A percentile compares a stretch with the other conserved stretches of the same genome.
Evolutionary conservation across 2,329 filamentous ascomycete genomes (phyloP).

Genomic region (Aureobasidium sp.): DNA sequence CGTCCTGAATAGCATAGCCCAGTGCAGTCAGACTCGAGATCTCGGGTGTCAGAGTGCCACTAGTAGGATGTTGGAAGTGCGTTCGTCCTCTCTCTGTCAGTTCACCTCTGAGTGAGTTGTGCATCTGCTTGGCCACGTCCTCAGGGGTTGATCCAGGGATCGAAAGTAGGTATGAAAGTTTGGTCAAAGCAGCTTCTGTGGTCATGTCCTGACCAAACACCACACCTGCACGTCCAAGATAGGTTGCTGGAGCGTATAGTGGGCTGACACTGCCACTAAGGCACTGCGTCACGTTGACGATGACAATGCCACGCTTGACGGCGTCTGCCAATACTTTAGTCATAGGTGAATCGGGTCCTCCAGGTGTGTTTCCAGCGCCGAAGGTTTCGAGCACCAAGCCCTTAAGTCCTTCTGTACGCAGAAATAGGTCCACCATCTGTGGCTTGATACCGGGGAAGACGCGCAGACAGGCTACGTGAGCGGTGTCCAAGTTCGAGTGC

Average conservation of each 20-base stretch:
- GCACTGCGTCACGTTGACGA: conserved; percentile 91
- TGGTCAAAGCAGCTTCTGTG: conserved; percentile 82
- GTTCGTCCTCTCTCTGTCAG: conserved; percentile 69
- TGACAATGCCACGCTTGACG: conserved; percentile 71
- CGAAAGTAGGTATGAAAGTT: conserved; percentile 78
- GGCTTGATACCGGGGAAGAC: conserved; percentile 90
- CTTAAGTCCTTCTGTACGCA: conserved; percentile 66
- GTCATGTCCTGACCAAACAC: conserved; percentile 87
- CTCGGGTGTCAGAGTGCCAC: conserved; percentile 46
- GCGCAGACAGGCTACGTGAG: conserved; percentile 82
- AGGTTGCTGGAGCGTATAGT: conserved; percentile 45
- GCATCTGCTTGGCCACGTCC: conserved; percentile 65
- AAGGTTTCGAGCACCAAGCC: conserved; percentile 88
- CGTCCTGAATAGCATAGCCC: conserved; percentile 71
- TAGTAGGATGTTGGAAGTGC: conserved; percentile 65
- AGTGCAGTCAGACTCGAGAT: conserved; percentile 65
- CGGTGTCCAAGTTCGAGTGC: conserved; percentile 68
- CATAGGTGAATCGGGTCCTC: conserved; percentile 69
- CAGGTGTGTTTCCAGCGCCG: conserved; percentile 85
- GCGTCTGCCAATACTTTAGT: conserved; percentile 70
- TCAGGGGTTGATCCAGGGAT: conserved; percentile 54
- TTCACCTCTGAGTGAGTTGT: conserved; percentile 71
- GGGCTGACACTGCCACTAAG: conserved; percentile 41
- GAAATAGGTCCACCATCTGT: conserved; percentile 84
- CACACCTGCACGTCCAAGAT: conserved; percentile 74